A percentile compares a stretch with the other conserved stretches of the same genome.
These are phyloP conservation scores for Camellia sinensis DNA, from an alignment of 148 eudicot genomes.

Conservation along the genomic window DNA sequence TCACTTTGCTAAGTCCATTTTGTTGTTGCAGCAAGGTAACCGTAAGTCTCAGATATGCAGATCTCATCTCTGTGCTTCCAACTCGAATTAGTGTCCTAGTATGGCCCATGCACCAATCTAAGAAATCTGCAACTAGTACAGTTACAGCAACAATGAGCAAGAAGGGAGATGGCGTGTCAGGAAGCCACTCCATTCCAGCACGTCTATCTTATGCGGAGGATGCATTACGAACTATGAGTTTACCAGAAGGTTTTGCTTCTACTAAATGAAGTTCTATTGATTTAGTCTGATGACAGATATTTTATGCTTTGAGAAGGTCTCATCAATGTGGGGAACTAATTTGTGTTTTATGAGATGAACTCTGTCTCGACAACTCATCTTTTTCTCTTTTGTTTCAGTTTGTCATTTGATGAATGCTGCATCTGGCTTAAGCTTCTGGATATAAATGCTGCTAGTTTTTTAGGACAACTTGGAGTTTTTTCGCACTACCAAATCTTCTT, in stretches of 20 bases:
- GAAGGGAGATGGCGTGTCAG: constrained; percentile 40
- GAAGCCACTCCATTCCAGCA: constrained; percentile 52
- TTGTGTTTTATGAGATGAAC: not conserved
- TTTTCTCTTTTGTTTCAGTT: not conserved
- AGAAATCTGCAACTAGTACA: constrained; percentile 30
- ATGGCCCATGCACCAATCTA: constrained; percentile 68
- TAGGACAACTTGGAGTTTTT: not conserved
- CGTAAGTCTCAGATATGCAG: constrained; percentile 76
- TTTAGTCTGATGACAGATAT: not conserved
- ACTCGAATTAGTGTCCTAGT: constrained; percentile 76
- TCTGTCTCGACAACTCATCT: not conserved
- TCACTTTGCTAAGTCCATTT: not conserved
- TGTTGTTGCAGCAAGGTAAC: constrained; percentile 69
- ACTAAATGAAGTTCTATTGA: constrained; percentile 4
- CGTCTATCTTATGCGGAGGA: constrained; percentile 85
- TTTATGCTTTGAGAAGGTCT: not conserved
- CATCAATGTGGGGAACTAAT: not conserved
- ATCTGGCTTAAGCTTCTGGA: not conserved
- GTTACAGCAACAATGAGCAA: constrained; percentile 21
- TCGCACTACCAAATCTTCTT: not conserved
- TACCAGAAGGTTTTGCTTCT: constrained; percentile 72
- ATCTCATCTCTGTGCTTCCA: constrained; percentile 79
- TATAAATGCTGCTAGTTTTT: not conserved
- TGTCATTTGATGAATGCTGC: not conserved
- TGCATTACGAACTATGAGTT: constrained; percentile 69